Percentiles rank a stretch among this genome's conserved stretches.
phyloP scores from a whole-genome alignment of 306 rosid genomes.

The Cicer cuneatum region DNA sequence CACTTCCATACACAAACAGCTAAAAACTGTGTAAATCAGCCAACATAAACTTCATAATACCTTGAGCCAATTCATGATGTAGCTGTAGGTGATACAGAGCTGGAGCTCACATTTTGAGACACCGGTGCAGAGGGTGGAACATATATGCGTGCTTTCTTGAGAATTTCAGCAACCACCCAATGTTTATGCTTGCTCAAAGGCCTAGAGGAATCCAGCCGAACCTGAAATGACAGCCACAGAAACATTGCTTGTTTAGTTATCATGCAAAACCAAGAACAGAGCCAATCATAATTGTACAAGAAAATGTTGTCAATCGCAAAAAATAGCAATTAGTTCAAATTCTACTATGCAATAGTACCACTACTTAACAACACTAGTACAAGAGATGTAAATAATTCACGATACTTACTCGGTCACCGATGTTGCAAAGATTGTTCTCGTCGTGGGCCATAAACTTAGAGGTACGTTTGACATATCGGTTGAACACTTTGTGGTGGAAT shows the following conservation, averaged over 20 bases:
- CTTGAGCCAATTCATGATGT: constrained; percentile 43
- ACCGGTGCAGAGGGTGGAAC: constrained; percentile 53
- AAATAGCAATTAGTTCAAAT: not conserved
- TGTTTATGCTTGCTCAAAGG: constrained; percentile 86
- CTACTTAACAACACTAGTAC: not conserved
- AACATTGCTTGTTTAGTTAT: not conserved
- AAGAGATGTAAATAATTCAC: not conserved
- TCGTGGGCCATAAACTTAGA: constrained; percentile 97
- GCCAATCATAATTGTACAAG: not conserved
- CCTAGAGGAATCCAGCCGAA: constrained; percentile 73
- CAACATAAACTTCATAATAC: constrained; percentile 30
- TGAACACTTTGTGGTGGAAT: constrained; percentile 68
- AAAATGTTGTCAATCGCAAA: not conserved
- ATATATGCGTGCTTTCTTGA: constrained; percentile 84
- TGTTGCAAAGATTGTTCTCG: constrained; percentile 67
- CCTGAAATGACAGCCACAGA: constrained; percentile 53
- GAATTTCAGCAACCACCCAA: constrained; percentile 88
- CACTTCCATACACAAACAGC: constrained; percentile 22
- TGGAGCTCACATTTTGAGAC: constrained; percentile 33
- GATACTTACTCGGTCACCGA: constrained; percentile 71
- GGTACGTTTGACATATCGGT: constrained; percentile 85
- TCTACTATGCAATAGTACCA: not conserved
- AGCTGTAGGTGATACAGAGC: constrained; percentile 41
- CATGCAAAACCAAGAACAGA: constrained; percentile 30
- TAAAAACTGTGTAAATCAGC: constrained; percentile 17